Base-by-base conservation (phyloP, 345 rosid genomes). In the Lagerstroemia speciosa region DNA sequence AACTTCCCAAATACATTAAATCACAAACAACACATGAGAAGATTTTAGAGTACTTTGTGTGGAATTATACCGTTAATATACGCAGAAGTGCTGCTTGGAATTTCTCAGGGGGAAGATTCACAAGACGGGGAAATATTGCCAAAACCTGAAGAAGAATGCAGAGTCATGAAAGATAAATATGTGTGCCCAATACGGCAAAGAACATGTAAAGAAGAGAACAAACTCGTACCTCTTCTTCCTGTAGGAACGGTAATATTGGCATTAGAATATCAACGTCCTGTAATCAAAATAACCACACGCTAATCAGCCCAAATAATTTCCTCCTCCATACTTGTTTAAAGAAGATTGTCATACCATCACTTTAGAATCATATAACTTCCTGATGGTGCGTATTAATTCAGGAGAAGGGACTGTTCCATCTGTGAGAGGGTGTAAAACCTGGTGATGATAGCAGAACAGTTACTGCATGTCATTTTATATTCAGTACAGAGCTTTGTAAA, bases 351-450 rank as follows among this genome's bases (percentile, higher is more conserved):
- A 3, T 86, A 91, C 99, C 99, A 91, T 91, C 53, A 94, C 27
- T 81, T 80, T 94, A 71, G 97, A 77, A 82, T 94, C 93, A 81
- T 88, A 88, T 71, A 94, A 81, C 81, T 89, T 91, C 76, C 82
- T 81, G 67, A 91, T 83, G 40, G 97, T 83, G 67, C 62, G 83
- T 73, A 94, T 81, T 75, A 94, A 81, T 74, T 86, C 93, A 45
- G 84, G 76, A 64, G 99, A 88, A 76, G 99, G 99, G 72, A 72
- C 77, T 29, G 78, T 62, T 71, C 93, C 96, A 20, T 89, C 93
- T 29, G 95, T 89, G 70, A 94, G 83, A 52, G 96, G 88, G 34
- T 89, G 95, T 76, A 94, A 82, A 74, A 94, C 99, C 99, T 94
- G 46, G 10, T 41, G 86, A 67, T 71, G 74, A 64, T 69, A 64